Base-by-base conservation (phyloP, 805 yeast genomes). In the Metschnikowia drakensbergensis region DNA sequence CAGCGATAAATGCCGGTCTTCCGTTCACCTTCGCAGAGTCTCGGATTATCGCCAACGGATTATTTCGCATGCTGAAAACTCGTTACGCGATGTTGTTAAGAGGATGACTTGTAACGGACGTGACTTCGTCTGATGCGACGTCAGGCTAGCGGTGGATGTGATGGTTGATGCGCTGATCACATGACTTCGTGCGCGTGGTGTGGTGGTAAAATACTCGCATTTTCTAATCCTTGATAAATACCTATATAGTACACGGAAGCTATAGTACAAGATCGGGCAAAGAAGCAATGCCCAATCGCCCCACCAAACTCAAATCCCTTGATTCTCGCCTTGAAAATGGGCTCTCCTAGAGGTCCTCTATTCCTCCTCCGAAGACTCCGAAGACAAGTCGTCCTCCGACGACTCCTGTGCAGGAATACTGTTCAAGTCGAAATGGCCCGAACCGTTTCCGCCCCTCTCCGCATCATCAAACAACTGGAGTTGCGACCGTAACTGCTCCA, bases 281-380 rank as follows among this genome's bases (percentile, higher is more conserved):
- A 4, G 11, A 17, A 17, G 17, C 17, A 17, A 8, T 37, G 30
- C 43, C 35, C 43, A 39, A 32, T 9, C 36, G n/a, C 23, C 17
- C 17, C 17, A 17, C 17, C 17, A 17, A 17, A 17, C 17, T 17
- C 17, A 17, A 17, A 17, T 17, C 17, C 17, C 17, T 17, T 17
- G 17, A 17, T 17, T 17, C 17, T 17, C 17, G 17, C 17, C 17
- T 17, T 17, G 17, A 17, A 17, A 17, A 17, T 17, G 17, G 17
- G 17, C 17, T 17, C 17, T 17, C 17, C 17, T 17, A 17, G 17
- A 17, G 17, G 17, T 17, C 17, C 34, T 22, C 64, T 66, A 83
- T 66, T 85, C 91, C 67, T 86, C 92, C 66, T 84, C 91, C 5
- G 84, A 77, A 62, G 86, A 81, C 65, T 83, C 85, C 55, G 74